A percentile compares a stretch with the other conserved stretches of the same genome.
These are phyloP conservation scores for Anisodus tanguticus DNA, from an alignment of 257 asterid species.

Conservation along the genomic window DNA sequence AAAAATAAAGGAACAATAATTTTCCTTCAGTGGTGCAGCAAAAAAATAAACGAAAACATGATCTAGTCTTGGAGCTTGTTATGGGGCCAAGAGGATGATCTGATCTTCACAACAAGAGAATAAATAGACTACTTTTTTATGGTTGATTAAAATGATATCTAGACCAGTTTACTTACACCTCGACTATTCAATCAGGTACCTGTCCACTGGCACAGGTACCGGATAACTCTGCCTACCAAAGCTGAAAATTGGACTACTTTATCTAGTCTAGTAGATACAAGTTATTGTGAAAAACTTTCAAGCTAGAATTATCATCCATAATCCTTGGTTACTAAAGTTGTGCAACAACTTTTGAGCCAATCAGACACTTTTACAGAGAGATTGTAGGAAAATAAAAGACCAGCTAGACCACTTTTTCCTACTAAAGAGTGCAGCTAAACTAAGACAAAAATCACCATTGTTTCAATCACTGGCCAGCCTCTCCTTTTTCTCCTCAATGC, in stretches of 20 bases:
- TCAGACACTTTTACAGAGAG: neutral
- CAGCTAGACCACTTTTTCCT: constrained; percentile 3
- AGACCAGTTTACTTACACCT: neutral
- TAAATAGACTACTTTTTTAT: no score
- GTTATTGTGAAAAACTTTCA: neutral
- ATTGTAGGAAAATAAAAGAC: neutral
- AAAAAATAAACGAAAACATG: no score
- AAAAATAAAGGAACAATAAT: no score
- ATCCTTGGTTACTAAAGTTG: neutral
- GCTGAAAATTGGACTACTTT: neutral
- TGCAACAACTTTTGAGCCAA: no score
- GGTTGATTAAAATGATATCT: no score
- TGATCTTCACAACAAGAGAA: no score
- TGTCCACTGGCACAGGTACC: neutral
- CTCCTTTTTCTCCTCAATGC: constrained; percentile 19
- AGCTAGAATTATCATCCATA: constrained; percentile 1
- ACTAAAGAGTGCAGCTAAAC: neutral
- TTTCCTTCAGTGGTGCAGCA: no score
- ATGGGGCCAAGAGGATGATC: no score
- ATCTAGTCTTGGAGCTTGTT: no score
- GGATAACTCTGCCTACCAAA: neutral
- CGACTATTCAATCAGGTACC: neutral
- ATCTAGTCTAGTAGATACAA: neutral
- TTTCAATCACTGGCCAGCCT: neutral
- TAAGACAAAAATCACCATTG: neutral